Evolutionary conservation across 2,329 filamentous ascomycete genomes (phyloP), one percentile per base, ranked within the genome.

Genomic region (Aspergillus fischeri): DNA sequence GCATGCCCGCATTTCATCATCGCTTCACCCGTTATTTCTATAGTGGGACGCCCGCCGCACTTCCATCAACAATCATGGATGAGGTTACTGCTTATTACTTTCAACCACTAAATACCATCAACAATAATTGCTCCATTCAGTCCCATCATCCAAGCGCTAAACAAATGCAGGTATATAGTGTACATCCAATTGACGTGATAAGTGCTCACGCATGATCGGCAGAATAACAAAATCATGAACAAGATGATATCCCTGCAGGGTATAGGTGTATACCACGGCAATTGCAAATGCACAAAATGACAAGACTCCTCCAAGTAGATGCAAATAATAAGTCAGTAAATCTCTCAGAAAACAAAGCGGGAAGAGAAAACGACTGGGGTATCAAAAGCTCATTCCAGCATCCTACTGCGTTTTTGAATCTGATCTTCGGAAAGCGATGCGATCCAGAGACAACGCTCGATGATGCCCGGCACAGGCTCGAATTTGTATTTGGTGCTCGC

Each of bases 381-480:
- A 53, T 64, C 54, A 38, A 60, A 60, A 58, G 35, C 51, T 70
- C 57, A 77, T 62, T 77, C 77, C 53, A 81, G 67, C 28, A 65
- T 64, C 56, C 75, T 78, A 66, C 78, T 81, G 52, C 76, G 71
- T 45, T 66, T 62, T 57, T 76, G 71, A 49, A 87, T 83, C 66
- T 85, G 81, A 38, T 81, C 79, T 60, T 87, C 85, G 21, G 78
- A 75, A 47, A 88, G 72, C 48, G 83, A 83, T 42, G 84, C 81
- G 63, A 87, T 78, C 85, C 85, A 88, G 32, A 88, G 76, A 70
- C 85, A 88, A 61, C 82, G 80, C 69, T 84, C 83, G 59, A 87
- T 76, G 35, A 85, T 77, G 57, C 83, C 82, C 1, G 80, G 79
- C 48, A 86, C 77, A 11, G 83, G 80, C 57, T 80, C 77, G 64